Base-by-base conservation (phyloP, 1,284 basidiomycete genomes). In the Heterobasidion parviporum region DNA sequence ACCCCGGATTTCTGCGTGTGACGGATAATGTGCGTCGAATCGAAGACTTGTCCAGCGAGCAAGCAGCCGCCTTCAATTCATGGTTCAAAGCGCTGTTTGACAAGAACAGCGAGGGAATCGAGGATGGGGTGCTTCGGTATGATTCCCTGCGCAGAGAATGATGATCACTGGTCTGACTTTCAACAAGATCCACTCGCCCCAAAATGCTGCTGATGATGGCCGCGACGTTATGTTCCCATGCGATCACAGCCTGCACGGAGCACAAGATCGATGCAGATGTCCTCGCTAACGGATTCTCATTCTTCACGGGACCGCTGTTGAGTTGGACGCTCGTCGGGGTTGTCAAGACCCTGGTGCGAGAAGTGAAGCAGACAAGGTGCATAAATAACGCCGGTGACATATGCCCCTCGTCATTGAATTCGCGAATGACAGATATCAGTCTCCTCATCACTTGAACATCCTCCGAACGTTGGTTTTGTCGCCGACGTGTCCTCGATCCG, bases 61-160 rank as follows among this genome's bases (percentile, higher is more conserved):
- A 87, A 49, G 61, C 68, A 10, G 61, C 59, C 12, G 77, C 81
- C 6, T 81, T 85, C 60, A 66, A 70, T 34, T 72, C 74, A 3
- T 92, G 89, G 89, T 80, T 77, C 59, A 89, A 88, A 63, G 83
- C 86, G 0, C 71, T 91, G 16, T 92, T 92, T 65, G 86, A 89
- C 63, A 81, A 73, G 52, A 80, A 73, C 55, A 89, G 82, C 59
- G 89, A 91, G 66, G 89, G 89, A 2, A 91, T 92, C 33, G 89
- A 89, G 59, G 89, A 92, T 63, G 81, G 79, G 8, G 86, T 91
- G 55, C 72, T 92, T 16, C 75, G 89, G 87, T 87, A 66, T 60
- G 65, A 60, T 10, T 15, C 34, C 45, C 12, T 38, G 36, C 8
- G 14, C 38, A 35, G 59, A 15, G 52, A 26, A 18, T 6, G 12